Evolutionary conservation across 768 basidiomycete species (phyloP).

Genomic region (Albatrellus ellisii): DNA sequence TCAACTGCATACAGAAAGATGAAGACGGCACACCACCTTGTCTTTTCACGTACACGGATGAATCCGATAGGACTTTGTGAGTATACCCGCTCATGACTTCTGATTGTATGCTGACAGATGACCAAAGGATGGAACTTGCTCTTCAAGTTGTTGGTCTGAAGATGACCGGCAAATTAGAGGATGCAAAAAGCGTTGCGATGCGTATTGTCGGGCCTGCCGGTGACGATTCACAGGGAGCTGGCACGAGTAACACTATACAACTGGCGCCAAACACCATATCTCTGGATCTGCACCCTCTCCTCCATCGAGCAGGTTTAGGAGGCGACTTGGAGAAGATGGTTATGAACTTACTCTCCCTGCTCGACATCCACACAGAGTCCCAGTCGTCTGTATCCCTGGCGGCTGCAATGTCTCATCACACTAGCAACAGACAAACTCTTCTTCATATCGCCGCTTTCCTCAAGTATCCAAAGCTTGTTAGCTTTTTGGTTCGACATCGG

Average conservation of each 20-base stretch:
- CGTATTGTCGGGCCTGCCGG: constrained; percentile 76
- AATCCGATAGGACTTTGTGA: constrained; percentile 79
- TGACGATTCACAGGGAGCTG: constrained; percentile 27
- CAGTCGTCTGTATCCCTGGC: constrained; percentile 28
- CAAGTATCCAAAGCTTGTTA: constrained; percentile 55
- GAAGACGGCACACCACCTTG: constrained; percentile 41
- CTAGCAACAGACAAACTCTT: constrained; percentile 68
- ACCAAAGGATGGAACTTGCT: constrained; percentile 80
- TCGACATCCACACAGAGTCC: constrained; percentile 49
- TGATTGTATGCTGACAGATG: constrained; percentile 4
- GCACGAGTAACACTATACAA: constrained; percentile 25
- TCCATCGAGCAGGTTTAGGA: constrained; percentile 42
- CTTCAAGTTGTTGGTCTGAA: constrained; percentile 91
- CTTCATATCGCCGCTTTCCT: constrained; percentile 81
- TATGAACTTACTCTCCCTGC: constrained; percentile 65
- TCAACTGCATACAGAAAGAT: constrained; percentile 59
- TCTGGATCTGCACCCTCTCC: constrained; percentile 42
- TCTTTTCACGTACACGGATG: constrained; percentile 84
- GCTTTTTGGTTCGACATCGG: constrained; percentile 57
- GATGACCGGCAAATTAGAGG: constrained; percentile 93
- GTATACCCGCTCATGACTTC: constrained; percentile 20
- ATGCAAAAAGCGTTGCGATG: constrained; percentile 87
- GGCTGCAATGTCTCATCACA: constrained; percentile 57
- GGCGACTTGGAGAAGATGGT: constrained; percentile 61
- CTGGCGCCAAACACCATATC: constrained; percentile 30